A percentile compares a stretch with the other conserved stretches of the same genome.
These are phyloP conservation scores for Lizonia empirigonia DNA, from an alignment of 2,329 filamentous ascomycete species.

Conservation along the genomic window DNA sequence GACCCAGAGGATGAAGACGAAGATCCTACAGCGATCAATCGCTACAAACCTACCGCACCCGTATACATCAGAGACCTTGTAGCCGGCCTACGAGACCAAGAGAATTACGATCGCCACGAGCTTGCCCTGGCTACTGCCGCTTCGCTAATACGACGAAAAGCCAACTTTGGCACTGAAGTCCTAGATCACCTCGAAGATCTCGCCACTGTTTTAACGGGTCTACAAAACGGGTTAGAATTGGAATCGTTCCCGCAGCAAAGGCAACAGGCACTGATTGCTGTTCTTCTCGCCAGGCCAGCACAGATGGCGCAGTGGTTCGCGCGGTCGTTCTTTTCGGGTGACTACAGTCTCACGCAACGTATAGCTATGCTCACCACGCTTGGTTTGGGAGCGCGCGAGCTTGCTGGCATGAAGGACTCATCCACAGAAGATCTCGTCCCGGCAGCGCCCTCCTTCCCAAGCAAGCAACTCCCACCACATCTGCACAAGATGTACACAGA, in stretches of 20 bases:
- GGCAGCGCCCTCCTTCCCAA: conserved; percentile 67
- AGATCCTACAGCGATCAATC: conserved; percentile 82
- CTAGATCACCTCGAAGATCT: conserved; percentile 82
- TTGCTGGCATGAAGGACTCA: conserved; percentile 74
- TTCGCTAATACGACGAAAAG: conserved; percentile 82
- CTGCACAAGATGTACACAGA: conserved; percentile 73
- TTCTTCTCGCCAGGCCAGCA: conserved; percentile 76
- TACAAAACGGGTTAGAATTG: conserved; percentile 85
- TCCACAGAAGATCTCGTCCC: conserved; percentile 55
- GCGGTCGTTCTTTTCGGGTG: conserved; percentile 85
- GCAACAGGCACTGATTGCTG: conserved; percentile 79
- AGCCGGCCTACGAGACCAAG: conserved; percentile 75
- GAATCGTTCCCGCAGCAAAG: conserved; percentile 73
- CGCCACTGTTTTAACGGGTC: conserved; percentile 73
- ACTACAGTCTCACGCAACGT: conserved; percentile 86
- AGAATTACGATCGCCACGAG: conserved; percentile 83
- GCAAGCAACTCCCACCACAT: conserved; percentile 74
- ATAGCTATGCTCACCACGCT: conserved; percentile 81
- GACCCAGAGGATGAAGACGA: conserved; percentile 93
- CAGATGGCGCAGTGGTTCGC: conserved; percentile 84
- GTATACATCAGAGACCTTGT: conserved; percentile 92
- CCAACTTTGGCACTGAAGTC: conserved; percentile 86
- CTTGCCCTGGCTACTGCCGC: conserved; percentile 79
- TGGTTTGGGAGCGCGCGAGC: conserved; percentile 79
- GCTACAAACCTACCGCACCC: conserved; percentile 81